phyloP scores from a whole-genome alignment of 768 basidiomycete genomes.

The Serendipita indica region DNA sequence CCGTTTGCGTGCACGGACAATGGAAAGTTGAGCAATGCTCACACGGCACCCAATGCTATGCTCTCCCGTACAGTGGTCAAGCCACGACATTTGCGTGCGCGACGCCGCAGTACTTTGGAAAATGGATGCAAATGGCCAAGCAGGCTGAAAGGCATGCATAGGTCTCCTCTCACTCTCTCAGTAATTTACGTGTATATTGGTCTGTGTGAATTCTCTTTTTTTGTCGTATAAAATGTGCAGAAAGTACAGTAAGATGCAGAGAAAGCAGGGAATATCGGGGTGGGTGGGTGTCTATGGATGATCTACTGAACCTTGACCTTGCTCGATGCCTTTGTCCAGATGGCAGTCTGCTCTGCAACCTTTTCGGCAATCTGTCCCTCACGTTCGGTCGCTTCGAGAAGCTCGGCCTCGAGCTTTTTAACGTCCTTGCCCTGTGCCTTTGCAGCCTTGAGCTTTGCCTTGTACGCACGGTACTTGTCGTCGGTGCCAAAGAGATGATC shows the following conservation, averaged over 20 bases:
- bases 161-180: too few relatives aligned
- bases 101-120: neutral
- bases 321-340: neutral
- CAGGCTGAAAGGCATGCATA: too few relatives aligned
- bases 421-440: slow-evolving; percentile 17
- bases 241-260: too few relatives aligned
- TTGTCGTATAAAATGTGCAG: too few relatives aligned
- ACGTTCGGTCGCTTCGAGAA: slow-evolving; percentile 44
- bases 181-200: too few relatives aligned
- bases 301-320: slow-evolving; percentile 8
- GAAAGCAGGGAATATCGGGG: too few relatives aligned
- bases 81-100: neutral
- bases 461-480: slow-evolving; percentile 72
- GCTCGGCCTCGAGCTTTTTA: slow-evolving; percentile 10
- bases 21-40: neutral
- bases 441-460: slow-evolving; percentile 45
- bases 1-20: neutral
- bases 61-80: neutral
- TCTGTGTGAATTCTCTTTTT: too few relatives aligned
- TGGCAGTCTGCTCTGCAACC: slow-evolving; percentile 20
- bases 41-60: neutral
- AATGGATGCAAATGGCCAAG: neutral
- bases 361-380: slow-evolving; percentile 62
- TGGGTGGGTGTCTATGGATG: too few relatives aligned
- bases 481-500: slow-evolving; percentile 86